Conservation (phyloP, 805 yeast genomes). For the Sugiyamaella boreocaroliniensis region DNA sequence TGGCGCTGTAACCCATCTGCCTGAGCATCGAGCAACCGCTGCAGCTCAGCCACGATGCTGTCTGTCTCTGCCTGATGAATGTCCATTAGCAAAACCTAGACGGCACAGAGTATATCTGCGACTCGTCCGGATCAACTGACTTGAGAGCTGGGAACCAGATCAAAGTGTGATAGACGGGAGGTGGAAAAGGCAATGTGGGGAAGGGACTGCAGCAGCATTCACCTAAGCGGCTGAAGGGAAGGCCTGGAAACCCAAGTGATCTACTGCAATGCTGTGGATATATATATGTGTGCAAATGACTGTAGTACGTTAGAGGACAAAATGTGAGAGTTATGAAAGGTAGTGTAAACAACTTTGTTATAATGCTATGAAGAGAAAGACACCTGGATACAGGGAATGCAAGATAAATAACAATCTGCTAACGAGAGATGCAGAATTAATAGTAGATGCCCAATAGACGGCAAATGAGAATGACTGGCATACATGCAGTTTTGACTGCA, state of each 20-base stretch:
- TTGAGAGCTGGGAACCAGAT: too few relatives aligned
- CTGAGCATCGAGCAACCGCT: slow-evolving; percentile 16
- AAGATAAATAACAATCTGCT: background rate
- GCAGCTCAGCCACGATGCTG: slow-evolving; percentile 8
- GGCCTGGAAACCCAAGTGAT: too few relatives aligned
- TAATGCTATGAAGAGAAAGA: too few relatives aligned
- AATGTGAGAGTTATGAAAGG: too few relatives aligned
- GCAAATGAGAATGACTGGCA: slow-evolving; percentile 25
- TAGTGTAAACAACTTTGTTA: too few relatives aligned
- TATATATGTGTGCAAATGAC: too few relatives aligned
- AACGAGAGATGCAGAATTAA: background rate
- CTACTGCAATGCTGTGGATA: too few relatives aligned
- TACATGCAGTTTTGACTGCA: slow-evolving; percentile 22
- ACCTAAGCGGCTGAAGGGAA: too few relatives aligned
- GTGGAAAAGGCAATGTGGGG: too few relatives aligned
- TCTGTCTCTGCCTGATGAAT: slow-evolving; percentile 3
- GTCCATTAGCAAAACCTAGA: background rate
- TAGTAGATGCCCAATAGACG: slow-evolving; percentile 18
- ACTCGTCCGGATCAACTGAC: background rate
- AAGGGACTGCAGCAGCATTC: too few relatives aligned
- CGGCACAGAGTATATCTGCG: background rate
- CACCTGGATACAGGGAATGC: background rate
- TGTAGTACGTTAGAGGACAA: too few relatives aligned
- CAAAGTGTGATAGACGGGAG: too few relatives aligned
- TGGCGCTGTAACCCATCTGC: slow-evolving; percentile 17